Base-by-base conservation (phyloP, 2,329 filamentous ascomycete species). In the Diaporthe sp. region DNA sequence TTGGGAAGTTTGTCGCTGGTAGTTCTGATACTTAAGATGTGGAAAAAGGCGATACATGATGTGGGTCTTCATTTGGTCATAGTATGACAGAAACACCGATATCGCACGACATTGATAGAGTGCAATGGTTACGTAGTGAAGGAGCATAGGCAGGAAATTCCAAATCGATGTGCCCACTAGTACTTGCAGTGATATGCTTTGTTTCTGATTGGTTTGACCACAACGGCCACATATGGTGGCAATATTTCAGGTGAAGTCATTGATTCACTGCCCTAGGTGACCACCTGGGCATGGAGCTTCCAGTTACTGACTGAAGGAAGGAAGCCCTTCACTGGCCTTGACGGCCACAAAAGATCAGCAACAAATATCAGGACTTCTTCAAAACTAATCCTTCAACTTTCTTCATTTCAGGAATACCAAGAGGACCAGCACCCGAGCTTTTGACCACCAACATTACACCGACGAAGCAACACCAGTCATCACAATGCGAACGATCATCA, bases 371-470 rank as follows among this genome's bases (percentile, higher is more conserved):
- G 10, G 13, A 13, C 25, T 17, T 30, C 7, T 1, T 13, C 30
- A 30, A 8, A n/a, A 8, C 15, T 17, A 13, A 17, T 1, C 25
- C 1, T 28, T 3, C 25, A 60, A 15, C n/a, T 15, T 42, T 38
- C 8, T 47, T 4, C 40, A 35, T 12, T n/a, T 19, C 13, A 33
- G 17, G 5, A 4, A 28, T 4, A 25, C 6, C 57, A 42, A 17
- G 10, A 42, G 42, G n/a, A 9, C 25, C 35, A 60, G 5, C 3
- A 17, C 38, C 3, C 15, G 0, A 19, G 15, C 6, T 3, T 61
- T 19, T 3, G 1, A 5, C 0, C 22, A 6, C 22, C 2, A 0
- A 50, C 4, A 35, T 28, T 33, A 7, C 4, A 10, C 3, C 6
- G 1, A 33, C 28, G 2, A 35, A 50, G 0, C 22, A 19, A 35